Percentiles rank a stretch among this genome's conserved stretches.
Evolutionary conservation across 2,329 filamentous ascomycete genomes (phyloP).

Genomic region (Rasamsonia emersonii): DNA sequence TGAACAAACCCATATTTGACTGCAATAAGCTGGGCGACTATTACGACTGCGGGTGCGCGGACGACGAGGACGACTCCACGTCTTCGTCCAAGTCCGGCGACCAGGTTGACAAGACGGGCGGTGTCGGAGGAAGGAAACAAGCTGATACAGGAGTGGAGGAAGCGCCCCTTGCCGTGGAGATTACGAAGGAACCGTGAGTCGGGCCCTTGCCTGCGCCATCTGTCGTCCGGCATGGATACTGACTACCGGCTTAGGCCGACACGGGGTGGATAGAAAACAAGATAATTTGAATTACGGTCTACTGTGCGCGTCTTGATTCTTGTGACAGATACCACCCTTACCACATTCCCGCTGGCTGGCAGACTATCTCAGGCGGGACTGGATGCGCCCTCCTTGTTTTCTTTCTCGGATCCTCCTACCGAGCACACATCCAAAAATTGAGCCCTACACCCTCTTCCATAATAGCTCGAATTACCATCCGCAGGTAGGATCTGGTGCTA

Average conservation of each 20-base stretch:
- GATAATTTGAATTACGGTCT: too few relatives aligned
- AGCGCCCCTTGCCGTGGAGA: slow-evolving; percentile 21
- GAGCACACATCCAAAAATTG: too few relatives aligned
- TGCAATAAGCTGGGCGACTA: slow-evolving; percentile 58
- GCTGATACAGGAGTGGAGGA: slow-evolving; percentile 11
- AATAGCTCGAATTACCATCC: too few relatives aligned
- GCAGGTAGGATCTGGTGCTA: too few relatives aligned
- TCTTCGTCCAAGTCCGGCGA: slow-evolving; percentile 4
- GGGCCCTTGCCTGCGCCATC: too few relatives aligned
- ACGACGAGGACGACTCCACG: slow-evolving; percentile 43
- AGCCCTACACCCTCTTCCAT: too few relatives aligned
- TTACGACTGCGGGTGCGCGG: slow-evolving; percentile 58
- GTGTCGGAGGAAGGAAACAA: slow-evolving; percentile 8
- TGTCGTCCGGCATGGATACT: slow-evolving; percentile 2
- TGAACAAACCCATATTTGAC: slow-evolving; percentile 54
- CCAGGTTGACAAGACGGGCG: slow-evolving; percentile 3
- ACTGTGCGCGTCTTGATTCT: too few relatives aligned
- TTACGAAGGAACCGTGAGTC: slow-evolving; percentile 28
- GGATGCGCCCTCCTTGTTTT: too few relatives aligned
- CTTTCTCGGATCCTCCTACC: too few relatives aligned
- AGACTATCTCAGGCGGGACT: too few relatives aligned
- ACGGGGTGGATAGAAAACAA: slow-evolving; percentile 9
- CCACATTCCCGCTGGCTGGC: too few relatives aligned
- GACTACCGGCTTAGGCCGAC: slow-evolving; percentile 6
- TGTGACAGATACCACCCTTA: too few relatives aligned